Conservation (phyloP, 768 basidiomycete species). For the Amanita jacksonii region DNA sequence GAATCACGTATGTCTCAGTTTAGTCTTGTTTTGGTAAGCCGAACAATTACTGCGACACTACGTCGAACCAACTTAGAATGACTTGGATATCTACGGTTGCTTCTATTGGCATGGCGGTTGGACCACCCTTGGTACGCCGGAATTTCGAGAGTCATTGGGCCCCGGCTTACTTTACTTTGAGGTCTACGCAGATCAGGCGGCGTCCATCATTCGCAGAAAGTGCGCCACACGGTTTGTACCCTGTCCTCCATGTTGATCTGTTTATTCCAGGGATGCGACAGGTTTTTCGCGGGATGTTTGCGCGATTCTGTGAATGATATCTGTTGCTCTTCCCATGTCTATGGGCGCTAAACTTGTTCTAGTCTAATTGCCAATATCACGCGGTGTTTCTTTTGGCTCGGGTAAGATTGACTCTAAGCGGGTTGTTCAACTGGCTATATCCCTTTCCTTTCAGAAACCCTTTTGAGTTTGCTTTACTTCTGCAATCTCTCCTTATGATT, state of each 20-base stretch:
- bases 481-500: constrained; percentile 83
- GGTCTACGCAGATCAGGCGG: constrained; percentile 78
- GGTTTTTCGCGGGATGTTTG: constrained; percentile 85
- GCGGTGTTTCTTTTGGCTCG: constrained; percentile 88
- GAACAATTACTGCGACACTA: not conserved
- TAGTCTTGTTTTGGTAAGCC: not conserved
- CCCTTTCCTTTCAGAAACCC: constrained; percentile 33
- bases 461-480: constrained; percentile 68
- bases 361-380: constrained; percentile 80
- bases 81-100: constrained; percentile 59
- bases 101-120: constrained; percentile 77
- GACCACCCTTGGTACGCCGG: constrained; percentile 52
- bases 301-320: constrained; percentile 56
- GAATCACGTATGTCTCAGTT: too few species aligned
- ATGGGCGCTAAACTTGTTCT: constrained; percentile 2
- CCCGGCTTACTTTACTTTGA: constrained; percentile 14
- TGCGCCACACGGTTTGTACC: constrained; percentile 18
- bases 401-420: too few species aligned
- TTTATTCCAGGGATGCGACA: constrained; percentile 54
- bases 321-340: not conserved
- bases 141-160: not conserved
- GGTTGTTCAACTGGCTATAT: too few species aligned
- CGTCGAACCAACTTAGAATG: too few species aligned
- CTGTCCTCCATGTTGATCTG: not conserved
- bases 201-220: constrained; percentile 76